A percentile compares a stretch with the other conserved stretches of the same genome.
These are phyloP conservation scores for Suillus brevipes DNA, from an alignment of 768 basidiomycete genomes.

Conservation along the genomic window DNA sequence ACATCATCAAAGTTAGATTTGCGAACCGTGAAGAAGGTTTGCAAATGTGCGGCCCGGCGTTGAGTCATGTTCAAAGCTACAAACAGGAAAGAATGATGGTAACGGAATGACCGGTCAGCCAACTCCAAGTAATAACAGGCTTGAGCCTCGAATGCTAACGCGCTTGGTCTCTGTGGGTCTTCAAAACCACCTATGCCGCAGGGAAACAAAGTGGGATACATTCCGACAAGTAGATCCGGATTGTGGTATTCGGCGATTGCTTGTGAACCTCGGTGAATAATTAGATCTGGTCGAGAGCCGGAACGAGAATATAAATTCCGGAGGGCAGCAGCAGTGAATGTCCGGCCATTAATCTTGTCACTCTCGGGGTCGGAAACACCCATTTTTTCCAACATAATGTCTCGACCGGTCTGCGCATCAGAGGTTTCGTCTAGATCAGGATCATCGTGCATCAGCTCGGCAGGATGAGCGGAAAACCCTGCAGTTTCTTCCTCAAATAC, in stretches of 20 bases:
- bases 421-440: no score
- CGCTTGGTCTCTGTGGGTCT: slow-evolving; percentile 8
- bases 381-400: slow-evolving; percentile 26
- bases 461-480: slow-evolving; percentile 26
- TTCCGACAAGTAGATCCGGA: slow-evolving; percentile 29
- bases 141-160: slow-evolving; percentile 22
- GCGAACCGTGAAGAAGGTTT: not conserved
- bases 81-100: slow-evolving; percentile 29
- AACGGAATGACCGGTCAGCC: slow-evolving; percentile 20
- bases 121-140: slow-evolving; percentile 24
- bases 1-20: no score
- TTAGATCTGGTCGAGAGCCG: slow-evolving; percentile 20
- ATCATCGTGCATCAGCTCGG: no score
- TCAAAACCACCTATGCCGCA: slow-evolving; percentile 35
- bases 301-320: slow-evolving; percentile 17
- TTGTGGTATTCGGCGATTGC: slow-evolving; percentile 34
- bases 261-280: slow-evolving; percentile 19
- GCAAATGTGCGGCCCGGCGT: not conserved
- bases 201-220: slow-evolving; percentile 34
- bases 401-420: not conserved
- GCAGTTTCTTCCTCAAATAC: slow-evolving; percentile 31
- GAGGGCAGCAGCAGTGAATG: slow-evolving; percentile 27
- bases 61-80: slow-evolving; percentile 30
- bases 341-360: slow-evolving; percentile 20
- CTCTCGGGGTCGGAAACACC: slow-evolving; percentile 33